A percentile compares a stretch with the other conserved stretches of the same genome.
phyloP scores from a whole-genome alignment of 805 yeast species.

The Ogataea corticis region DNA sequence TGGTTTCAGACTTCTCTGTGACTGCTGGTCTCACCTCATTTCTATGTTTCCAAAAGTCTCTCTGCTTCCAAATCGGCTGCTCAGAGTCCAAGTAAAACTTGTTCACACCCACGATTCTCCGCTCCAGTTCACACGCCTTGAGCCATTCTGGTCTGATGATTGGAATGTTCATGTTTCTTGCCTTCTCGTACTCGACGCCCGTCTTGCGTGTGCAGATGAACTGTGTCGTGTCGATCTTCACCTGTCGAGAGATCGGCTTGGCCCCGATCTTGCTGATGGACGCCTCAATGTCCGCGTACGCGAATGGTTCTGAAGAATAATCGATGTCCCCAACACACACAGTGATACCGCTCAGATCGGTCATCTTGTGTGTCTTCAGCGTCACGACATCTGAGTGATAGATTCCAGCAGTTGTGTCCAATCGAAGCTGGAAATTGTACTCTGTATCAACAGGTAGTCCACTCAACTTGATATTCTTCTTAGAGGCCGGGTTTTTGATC shows the following conservation, averaged over 20 bases:
- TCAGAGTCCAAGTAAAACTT: constrained; percentile 70
- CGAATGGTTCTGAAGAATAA: constrained; percentile 46
- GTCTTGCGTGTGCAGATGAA: constrained; percentile 72
- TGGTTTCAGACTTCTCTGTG: no score
- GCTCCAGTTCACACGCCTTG: constrained; percentile 86
- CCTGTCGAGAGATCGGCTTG: constrained; percentile 68
- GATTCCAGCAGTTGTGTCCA: constrained; percentile 90
- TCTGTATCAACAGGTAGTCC: constrained; percentile 87
- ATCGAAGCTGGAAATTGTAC: constrained; percentile 74
- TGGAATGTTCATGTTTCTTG: constrained; percentile 85
- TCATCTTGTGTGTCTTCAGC: constrained; percentile 91
- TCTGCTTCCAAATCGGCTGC: constrained; percentile 42
- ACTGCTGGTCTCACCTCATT: no score
- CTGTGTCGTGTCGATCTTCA: constrained; percentile 91
- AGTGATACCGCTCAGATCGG: constrained; percentile 89
- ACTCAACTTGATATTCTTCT: constrained; percentile 81
- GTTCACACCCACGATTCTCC: constrained; percentile 90
- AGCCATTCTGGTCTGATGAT: constrained; percentile 96
- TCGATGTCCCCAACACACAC: constrained; percentile 85
- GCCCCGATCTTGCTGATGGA: constrained; percentile 78
- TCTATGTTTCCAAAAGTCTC: constrained; percentile 40
- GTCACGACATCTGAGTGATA: constrained; percentile 65
- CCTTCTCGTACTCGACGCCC: constrained; percentile 70
- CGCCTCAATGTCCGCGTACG: constrained; percentile 58
- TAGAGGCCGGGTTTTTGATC: constrained; percentile 79